Evolutionary conservation across 2,329 filamentous ascomycete species (phyloP).

Genomic region (Apiospora malaysiana): DNA sequence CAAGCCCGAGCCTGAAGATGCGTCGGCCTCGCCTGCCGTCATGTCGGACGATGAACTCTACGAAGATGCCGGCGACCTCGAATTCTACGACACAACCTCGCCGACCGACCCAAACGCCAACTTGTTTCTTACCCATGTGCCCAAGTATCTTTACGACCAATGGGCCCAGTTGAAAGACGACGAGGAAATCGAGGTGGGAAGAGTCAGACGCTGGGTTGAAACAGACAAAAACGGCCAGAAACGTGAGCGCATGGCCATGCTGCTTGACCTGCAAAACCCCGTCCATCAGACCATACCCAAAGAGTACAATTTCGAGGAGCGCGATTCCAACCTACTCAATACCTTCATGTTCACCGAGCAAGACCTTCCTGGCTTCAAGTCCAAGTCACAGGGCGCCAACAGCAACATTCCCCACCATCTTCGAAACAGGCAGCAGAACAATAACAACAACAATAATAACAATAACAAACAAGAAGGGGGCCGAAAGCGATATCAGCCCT

Average conservation of each 20-base stretch:
- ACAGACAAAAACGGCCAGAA: conserved; percentile 56
- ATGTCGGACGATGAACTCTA: conserved; percentile 73
- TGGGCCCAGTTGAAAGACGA: conserved; percentile 81
- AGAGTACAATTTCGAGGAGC: conserved; percentile 83
- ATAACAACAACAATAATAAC: conserved; percentile 43
- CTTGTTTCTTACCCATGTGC: conserved; percentile 78
- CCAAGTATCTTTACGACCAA: conserved; percentile 79
- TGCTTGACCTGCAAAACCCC: conserved; percentile 67
- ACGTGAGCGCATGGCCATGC: conserved; percentile 63
- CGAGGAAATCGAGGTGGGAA: conserved; percentile 82
- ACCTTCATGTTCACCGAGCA: conserved; percentile 94
- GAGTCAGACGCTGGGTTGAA: conserved; percentile 66
- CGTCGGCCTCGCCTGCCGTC: conserved; percentile 47
- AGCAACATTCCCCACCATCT: conserved; percentile 65
- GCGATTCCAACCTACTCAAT: conserved; percentile 70
- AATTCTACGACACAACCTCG: conserved; percentile 56
- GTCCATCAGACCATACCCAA: conserved; percentile 80
- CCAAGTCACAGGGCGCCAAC: conserved; percentile 62
- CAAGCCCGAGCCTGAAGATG: conserved; percentile 56
- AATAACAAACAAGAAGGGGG: conserved; percentile 48
- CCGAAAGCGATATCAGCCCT: conserved; percentile 60
- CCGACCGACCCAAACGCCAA: conserved; percentile 48
- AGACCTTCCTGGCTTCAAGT: conserved; percentile 79
- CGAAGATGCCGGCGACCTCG: conserved; percentile 61
- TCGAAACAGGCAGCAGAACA: conserved; percentile 43